Base-by-base conservation (phyloP, 2,329 filamentous ascomycete species). In the Aspergillus ibericus region DNA sequence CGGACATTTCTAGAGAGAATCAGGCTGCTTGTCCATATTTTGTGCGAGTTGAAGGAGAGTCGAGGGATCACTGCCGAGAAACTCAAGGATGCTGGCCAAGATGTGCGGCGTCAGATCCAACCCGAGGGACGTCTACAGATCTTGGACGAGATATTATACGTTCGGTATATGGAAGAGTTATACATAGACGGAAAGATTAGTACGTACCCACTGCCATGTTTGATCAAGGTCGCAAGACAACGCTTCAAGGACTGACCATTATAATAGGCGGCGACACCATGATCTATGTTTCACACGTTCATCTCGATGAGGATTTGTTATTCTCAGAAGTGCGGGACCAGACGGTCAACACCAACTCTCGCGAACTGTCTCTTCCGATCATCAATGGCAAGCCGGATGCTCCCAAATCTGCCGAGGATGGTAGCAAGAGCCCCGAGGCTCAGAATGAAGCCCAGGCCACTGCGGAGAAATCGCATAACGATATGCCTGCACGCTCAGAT, bases 81-180 rank as follows among this genome's bases (percentile, higher is more conserved):
- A 55, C 71, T 79, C 13, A 72, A 70, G 58, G 75, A 75, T 53
- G 74, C 75, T 18, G 74, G 74, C 10, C 71, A 75, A 58, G 74
- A 77, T 51, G 74, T 77, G 25, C 68, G 70, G 20, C 72, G 74
- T 29, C 71, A 75, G 55, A 75, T 77, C 20, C 65, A 66, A 54
- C 74, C 75, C 5, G 59, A 61, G 10, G 73, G 74, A 48, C 69
- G 74, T 12, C 59, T 73, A 35, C 65, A 70, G 12, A 70, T 79
- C 22, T 57, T 79, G 32, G 75, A 78, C 40, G 77, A 79, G 62
- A 71, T 78, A 18, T 78, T 75, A 60, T 68, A 68, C 20, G 73
- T 77, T 16, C 68, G 75, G 40, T 68, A 71, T 40, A 69, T 71
- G 62, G 75, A 78, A 60, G 75, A 77, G 52, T 66, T 72, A 7